Percentiles rank a stretch among this genome's conserved stretches.
phyloP scores from a whole-genome alignment of 2,329 filamentous ascomycete species.

The Albifimbria verrucaria region DNA sequence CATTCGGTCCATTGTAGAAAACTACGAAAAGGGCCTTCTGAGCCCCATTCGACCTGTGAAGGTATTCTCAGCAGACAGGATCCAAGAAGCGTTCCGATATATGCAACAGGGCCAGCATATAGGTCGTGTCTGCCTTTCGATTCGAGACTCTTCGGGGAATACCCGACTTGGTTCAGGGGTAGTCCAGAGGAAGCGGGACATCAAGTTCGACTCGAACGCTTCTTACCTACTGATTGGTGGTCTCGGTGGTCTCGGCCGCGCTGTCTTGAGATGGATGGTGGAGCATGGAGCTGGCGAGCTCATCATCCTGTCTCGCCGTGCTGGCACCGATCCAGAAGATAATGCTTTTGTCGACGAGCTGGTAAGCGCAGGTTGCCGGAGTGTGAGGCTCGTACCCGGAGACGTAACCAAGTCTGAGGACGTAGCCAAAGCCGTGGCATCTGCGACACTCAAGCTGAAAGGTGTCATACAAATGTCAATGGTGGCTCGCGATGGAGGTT shows the following conservation, averaged over 20 bases:
- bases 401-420: constrained; percentile 25
- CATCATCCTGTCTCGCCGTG: constrained; percentile 23
- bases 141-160: too few species aligned
- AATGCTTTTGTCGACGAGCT: constrained; percentile 18
- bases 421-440: constrained; percentile 19
- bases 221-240: constrained; percentile 24
- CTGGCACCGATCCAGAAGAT: constrained; percentile 8
- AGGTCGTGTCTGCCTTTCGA: constrained; percentile 25
- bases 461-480: constrained; percentile 39
- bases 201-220: constrained; percentile 1
- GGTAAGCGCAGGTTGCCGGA: constrained; percentile 19
- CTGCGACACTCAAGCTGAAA: constrained; percentile 25
- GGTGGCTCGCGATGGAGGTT: constrained; percentile 19
- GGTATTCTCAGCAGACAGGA: constrained; percentile 18
- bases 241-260: constrained; percentile 4
- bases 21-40: constrained; percentile 7
- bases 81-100: constrained; percentile 36
- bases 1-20: neutral
- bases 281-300: constrained; percentile 21
- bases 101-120: constrained; percentile 38
- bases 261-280: constrained; percentile 20
- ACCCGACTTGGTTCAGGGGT: neutral
- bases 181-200: neutral
- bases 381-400: constrained; percentile 24
- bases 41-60: constrained; percentile 11